Evolutionary conservation across 208 protist genomes (phyloP).

Genomic region (Acanthamoeba lenticulata): DNA sequence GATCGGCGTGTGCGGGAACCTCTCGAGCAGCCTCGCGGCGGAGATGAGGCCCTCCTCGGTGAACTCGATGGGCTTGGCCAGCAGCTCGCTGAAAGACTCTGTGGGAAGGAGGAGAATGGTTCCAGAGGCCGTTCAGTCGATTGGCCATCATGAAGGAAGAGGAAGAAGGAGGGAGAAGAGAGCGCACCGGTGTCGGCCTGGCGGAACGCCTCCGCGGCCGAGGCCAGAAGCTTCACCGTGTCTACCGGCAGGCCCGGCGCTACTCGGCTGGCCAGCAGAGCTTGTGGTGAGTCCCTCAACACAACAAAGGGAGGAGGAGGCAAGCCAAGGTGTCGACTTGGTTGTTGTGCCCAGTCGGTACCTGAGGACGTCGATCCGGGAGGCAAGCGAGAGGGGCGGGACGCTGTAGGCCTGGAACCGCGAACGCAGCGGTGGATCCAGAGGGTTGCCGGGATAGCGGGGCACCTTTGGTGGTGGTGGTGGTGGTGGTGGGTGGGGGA

Average conservation of each 20-base stretch:
- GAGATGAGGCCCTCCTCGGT: constrained; percentile 1
- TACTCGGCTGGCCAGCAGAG: background rate
- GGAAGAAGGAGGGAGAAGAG: too few species aligned
- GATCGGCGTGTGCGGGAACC: background rate
- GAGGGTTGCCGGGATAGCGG: constrained; percentile 78
- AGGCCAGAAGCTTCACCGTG: background rate
- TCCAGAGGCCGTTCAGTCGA: too few species aligned
- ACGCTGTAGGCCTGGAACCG: constrained; percentile 83
- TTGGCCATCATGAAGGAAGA: too few species aligned
- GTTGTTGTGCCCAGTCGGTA: too few species aligned
- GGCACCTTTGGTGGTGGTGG: constrained; percentile 73
- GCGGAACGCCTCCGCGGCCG: background rate
- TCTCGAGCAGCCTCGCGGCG: background rate
- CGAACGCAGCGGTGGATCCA: constrained; percentile 87
- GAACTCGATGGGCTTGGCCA: constrained; percentile 53
- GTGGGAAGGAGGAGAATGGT: too few species aligned
- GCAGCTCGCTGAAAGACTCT: constrained; percentile 50
- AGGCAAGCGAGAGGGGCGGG: background rate
- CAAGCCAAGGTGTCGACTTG: background rate
- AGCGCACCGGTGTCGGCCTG: background rate
- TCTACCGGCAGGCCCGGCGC: background rate
- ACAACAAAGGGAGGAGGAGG: background rate
- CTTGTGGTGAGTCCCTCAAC: too few species aligned
- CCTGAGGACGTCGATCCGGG: background rate
- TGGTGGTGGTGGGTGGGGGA: background rate